phyloP scores from a whole-genome alignment of 257 asterid species.

The Pogostemon cablin region DNA sequence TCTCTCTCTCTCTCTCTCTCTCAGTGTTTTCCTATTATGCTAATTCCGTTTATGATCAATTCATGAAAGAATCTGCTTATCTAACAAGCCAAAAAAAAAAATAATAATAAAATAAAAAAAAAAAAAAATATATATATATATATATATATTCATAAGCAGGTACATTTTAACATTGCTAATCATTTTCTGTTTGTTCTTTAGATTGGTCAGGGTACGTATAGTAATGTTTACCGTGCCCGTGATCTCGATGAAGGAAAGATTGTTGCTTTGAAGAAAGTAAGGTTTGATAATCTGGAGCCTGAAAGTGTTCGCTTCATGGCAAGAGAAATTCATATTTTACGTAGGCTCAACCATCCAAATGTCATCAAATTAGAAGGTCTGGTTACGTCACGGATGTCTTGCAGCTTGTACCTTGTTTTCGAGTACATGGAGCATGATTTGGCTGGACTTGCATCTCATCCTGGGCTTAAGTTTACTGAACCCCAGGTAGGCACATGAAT shows the following conservation, averaged over 20 bases:
- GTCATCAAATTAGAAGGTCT: slow-evolving; percentile 89
- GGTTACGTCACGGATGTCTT: slow-evolving; percentile 92
- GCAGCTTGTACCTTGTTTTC: slow-evolving; percentile 90
- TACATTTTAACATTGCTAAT: slow-evolving; percentile 19
- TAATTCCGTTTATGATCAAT: slow-evolving; percentile 20
- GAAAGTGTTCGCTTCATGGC: slow-evolving; percentile 99
- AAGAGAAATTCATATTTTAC: slow-evolving; percentile 88
- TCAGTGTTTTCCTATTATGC: not conserved
- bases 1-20: not conserved
- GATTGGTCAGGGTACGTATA: slow-evolving; percentile 99
- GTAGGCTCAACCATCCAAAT: slow-evolving; percentile 89
- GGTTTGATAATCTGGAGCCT: slow-evolving; percentile 95
- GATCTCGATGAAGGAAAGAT: slow-evolving; percentile 89
- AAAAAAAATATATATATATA: not conserved
- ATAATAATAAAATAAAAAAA: too few species aligned
- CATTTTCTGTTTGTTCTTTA: slow-evolving; percentile 34
- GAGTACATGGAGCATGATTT: slow-evolving; percentile 99
- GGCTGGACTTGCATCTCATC: slow-evolving; percentile 90
- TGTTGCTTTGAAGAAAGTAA: slow-evolving; percentile 90
- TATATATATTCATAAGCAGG: not conserved
- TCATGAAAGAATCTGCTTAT: slow-evolving; percentile 12
- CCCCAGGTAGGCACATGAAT: slow-evolving; percentile 61
- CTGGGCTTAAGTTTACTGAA: slow-evolving; percentile 82
- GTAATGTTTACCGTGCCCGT: slow-evolving; percentile 91
- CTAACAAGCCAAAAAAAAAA: not conserved